Evolutionary conservation across 1,284 basidiomycete species (phyloP).

Genomic region (Lignosus rhinocerotis): DNA sequence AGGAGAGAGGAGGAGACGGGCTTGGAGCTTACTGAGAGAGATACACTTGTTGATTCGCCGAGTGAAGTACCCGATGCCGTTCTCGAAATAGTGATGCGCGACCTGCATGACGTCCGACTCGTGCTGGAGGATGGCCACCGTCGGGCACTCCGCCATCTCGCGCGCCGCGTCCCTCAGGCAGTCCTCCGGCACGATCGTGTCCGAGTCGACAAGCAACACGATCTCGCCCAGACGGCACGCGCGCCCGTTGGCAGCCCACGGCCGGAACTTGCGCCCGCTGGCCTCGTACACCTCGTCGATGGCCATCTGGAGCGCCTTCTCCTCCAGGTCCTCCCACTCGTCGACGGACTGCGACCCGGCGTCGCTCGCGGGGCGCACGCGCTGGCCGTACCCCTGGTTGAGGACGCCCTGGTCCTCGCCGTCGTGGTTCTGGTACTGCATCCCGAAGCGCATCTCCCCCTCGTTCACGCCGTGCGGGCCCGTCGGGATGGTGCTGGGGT

Average conservation of each 20-base stretch:
- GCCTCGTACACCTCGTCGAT: constrained; percentile 45
- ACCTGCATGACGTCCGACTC: constrained; percentile 56
- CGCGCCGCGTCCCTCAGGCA: constrained; percentile 58
- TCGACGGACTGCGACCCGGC: constrained; percentile 14
- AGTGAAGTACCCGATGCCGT: constrained; percentile 60
- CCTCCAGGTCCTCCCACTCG: constrained; percentile 38
- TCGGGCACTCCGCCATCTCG: constrained; percentile 53
- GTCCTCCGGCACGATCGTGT: constrained; percentile 60
- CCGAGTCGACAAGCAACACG: constrained; percentile 52
- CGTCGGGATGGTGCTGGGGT: background rate
- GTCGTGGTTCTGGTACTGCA: constrained; percentile 38
- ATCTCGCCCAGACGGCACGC: constrained; percentile 44
- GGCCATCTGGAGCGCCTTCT: constrained; percentile 41
- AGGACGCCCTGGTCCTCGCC: constrained; percentile 34
- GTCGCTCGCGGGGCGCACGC: constrained; percentile 17
- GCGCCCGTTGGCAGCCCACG: constrained; percentile 45
- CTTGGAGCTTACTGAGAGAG: constrained; percentile 34
- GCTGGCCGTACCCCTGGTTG: constrained; percentile 22
- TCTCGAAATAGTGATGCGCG: constrained; percentile 59
- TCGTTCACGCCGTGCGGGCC: constrained; percentile 20
- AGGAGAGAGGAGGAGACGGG: constrained; percentile 15
- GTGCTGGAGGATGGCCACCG: constrained; percentile 55
- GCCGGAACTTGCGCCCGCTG: constrained; percentile 37
- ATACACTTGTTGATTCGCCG: constrained; percentile 47
- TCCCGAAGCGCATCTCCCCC: constrained; percentile 33